These are phyloP conservation scores for Tilletia indica DNA, from an alignment of 1,284 basidiomycete species.

Conservation along the genomic window DNA sequence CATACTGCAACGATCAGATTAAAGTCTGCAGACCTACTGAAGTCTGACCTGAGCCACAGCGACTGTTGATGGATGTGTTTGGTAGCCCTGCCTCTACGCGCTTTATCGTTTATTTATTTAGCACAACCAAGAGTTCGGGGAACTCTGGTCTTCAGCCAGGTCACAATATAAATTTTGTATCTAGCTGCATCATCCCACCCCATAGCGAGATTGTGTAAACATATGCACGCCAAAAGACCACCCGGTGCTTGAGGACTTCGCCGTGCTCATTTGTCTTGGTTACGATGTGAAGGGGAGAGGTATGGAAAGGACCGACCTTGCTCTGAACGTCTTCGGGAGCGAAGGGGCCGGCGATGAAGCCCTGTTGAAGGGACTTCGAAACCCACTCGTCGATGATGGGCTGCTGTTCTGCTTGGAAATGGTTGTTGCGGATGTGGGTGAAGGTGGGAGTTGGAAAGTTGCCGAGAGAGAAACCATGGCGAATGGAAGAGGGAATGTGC, in stretches of 20 bases:
- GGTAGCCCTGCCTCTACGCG: too few relatives aligned
- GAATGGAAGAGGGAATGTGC: background rate
- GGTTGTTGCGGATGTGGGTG: background rate
- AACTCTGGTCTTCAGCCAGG: too few relatives aligned
- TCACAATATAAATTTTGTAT: conserved; percentile 27
- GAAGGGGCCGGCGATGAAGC: background rate
- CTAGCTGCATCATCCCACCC: too few relatives aligned
- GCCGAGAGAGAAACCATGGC: background rate
- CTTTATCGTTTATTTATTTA: too few relatives aligned
- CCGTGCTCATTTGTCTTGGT: background rate
- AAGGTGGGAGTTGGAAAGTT: background rate
- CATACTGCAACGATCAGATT: too few relatives aligned
- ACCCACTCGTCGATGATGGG: background rate
- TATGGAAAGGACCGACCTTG: background rate
- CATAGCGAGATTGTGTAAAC: too few relatives aligned
- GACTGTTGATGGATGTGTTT: too few relatives aligned
- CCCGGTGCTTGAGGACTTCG: background rate
- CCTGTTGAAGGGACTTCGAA: background rate
- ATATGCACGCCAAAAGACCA: background rate
- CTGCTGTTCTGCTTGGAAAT: background rate
- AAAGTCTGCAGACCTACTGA: too few relatives aligned
- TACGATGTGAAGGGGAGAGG: background rate
- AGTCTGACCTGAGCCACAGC: too few relatives aligned
- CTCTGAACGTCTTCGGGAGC: background rate
- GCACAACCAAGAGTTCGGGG: too few relatives aligned